Conservation (phyloP, 1,139 yeast genomes). For the Blastobotrys arbuscula region DNA sequence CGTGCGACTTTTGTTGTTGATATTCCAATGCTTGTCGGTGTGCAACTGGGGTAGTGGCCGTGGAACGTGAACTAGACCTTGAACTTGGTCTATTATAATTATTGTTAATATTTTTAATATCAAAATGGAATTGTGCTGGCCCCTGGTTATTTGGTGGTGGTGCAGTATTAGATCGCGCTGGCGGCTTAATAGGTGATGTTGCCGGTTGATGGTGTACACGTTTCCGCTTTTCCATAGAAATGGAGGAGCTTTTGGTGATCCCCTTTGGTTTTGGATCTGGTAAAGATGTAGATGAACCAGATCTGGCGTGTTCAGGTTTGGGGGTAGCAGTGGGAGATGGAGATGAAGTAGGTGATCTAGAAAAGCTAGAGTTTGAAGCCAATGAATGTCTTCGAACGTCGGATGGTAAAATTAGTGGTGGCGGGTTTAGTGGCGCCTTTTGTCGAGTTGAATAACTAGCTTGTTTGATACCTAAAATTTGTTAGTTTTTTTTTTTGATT, state of each 20-base stretch:
- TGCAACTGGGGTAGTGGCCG: slow-evolving; percentile 1
- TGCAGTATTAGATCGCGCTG: slow-evolving; percentile 6
- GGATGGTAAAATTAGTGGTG: slow-evolving; percentile 29
- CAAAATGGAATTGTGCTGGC: neutral
- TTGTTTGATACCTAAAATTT: neutral
- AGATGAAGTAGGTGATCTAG: slow-evolving; percentile 11
- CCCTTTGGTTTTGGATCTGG: slow-evolving; percentile 7
- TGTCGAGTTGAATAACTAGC: slow-evolving; percentile 1
- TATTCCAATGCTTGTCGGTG: slow-evolving; percentile 3
- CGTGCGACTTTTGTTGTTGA: slow-evolving; percentile 8
- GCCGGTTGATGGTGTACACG: neutral
- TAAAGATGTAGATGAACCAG: slow-evolving; percentile 17
- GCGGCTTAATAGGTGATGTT: slow-evolving; percentile 1
- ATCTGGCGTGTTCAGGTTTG: slow-evolving; percentile 14
- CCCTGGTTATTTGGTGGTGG: slow-evolving; percentile 6
- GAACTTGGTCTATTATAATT: neutral
- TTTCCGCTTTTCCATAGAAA: neutral
- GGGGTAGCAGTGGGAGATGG: slow-evolving; percentile 12
- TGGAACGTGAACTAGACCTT: neutral
- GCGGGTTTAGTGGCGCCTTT: slow-evolving; percentile 13
- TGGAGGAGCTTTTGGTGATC: neutral
- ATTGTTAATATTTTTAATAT: neutral
- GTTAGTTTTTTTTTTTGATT: neutral
- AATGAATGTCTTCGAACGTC: slow-evolving; percentile 28
- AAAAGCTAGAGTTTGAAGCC: slow-evolving; percentile 16